phyloP scores from a whole-genome alignment of 2,329 filamentous ascomycete species.

The Alternaria sp. region DNA sequence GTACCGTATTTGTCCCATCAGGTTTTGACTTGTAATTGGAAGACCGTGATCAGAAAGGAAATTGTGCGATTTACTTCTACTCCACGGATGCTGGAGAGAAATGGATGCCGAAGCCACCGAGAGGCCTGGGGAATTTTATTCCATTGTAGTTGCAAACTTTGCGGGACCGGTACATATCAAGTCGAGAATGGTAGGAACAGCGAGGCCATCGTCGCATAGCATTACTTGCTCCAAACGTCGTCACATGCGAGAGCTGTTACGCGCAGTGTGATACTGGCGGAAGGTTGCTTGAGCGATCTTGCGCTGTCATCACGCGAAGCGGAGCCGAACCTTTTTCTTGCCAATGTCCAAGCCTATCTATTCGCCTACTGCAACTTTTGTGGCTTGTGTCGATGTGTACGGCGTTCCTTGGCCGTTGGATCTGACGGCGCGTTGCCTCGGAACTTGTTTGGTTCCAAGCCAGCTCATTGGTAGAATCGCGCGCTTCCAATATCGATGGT shows the following conservation, averaged over 20 bases:
- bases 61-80: conserved; percentile 9
- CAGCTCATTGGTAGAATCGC: conserved; percentile 2
- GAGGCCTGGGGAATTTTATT: neutral
- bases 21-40: conserved; percentile 2
- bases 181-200: neutral
- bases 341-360: neutral
- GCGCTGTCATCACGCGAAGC: neutral
- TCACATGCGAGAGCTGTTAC: neutral
- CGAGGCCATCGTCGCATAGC: no score
- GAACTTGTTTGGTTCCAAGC: conserved; percentile 3
- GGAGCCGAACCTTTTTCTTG: neutral
- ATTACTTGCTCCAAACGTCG: neutral
- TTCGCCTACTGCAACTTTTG: neutral
- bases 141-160: neutral
- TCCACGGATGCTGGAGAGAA: conserved; percentile 11
- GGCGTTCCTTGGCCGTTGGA: neutral
- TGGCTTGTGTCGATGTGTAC: conserved; percentile 6
- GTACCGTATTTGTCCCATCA: conserved; percentile 17
- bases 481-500: neutral
- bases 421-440: conserved; percentile 4
- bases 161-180: neutral
- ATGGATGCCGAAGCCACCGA: neutral
- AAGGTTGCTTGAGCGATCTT: neutral
- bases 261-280: neutral
- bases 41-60: conserved; percentile 11